Percentiles rank a stretch among this genome's conserved stretches.
These are phyloP conservation scores for Cercophora scortea DNA, from an alignment of 495 filamentous ascomycete species.

Conservation along the genomic window DNA sequence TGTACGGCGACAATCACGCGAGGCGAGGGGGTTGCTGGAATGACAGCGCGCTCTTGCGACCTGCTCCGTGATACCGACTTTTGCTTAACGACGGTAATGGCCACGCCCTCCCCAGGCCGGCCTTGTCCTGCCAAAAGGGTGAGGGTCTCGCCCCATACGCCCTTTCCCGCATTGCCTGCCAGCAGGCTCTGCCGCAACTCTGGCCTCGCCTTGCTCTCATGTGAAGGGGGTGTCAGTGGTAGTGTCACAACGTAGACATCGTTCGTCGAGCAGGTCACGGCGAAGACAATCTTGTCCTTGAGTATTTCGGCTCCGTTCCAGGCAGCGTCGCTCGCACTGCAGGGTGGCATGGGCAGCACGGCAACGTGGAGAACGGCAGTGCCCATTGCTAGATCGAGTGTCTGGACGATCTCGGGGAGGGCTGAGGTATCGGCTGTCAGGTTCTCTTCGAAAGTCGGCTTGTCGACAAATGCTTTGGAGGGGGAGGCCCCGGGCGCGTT, in stretches of 20 bases:
- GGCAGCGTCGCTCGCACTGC: constrained; percentile 31
- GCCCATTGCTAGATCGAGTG: constrained; percentile 60
- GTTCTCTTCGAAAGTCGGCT: constrained; percentile 42
- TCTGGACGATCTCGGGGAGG: constrained; percentile 49
- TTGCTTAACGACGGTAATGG: constrained; percentile 55
- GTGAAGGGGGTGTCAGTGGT: constrained; percentile 66
- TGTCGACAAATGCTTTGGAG: constrained; percentile 24
- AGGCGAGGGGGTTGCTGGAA: constrained; percentile 3
- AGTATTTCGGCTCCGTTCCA: constrained; percentile 55
- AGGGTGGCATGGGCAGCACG: constrained; percentile 44
- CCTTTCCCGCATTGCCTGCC: constrained; percentile 39
- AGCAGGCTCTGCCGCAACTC: constrained; percentile 38
- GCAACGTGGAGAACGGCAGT: constrained; percentile 54
- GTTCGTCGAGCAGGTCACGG: constrained; percentile 62
- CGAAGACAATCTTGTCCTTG: constrained; percentile 58
- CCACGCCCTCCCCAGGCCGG: constrained; percentile 54
- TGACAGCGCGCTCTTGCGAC: constrained; percentile 25
- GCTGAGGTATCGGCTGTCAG: constrained; percentile 32
- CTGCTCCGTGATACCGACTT: constrained; percentile 22
- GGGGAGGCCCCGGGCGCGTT: constrained; percentile 16
- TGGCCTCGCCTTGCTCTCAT: constrained; percentile 41
- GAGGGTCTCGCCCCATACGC: constrained; percentile 55
- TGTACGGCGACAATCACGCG: constrained; percentile 44
- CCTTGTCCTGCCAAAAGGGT: constrained; percentile 51
- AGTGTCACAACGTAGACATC: constrained; percentile 62